phyloP scores from a whole-genome alignment of 257 asterid species.

The Nicotiana tomentosiformis region DNA sequence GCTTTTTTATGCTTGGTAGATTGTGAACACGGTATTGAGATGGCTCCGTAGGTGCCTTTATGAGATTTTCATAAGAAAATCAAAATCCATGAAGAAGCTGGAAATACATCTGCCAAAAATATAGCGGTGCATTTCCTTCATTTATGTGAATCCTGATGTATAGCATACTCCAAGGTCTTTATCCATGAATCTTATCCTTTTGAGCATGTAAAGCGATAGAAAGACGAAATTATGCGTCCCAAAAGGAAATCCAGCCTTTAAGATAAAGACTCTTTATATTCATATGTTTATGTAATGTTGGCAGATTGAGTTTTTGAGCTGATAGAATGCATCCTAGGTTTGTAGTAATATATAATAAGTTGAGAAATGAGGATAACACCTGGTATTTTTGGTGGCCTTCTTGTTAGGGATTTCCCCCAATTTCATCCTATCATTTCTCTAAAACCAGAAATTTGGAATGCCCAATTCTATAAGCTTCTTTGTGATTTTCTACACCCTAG shows the following conservation, averaged over 20 bases:
- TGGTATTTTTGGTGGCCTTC: neutral
- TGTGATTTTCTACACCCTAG: neutral
- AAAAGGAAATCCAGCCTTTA: neutral
- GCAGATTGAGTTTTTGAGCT: neutral
- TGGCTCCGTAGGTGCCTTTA: neutral
- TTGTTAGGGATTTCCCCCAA: neutral
- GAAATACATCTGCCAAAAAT: neutral
- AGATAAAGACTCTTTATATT: neutral
- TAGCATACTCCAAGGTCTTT: neutral
- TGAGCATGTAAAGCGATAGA: neutral
- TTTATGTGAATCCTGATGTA: neutral
- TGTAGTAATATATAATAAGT: neutral
- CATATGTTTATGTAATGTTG: neutral
- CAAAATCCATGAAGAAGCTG: neutral
- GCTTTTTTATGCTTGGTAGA: neutral
- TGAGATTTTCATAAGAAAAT: neutral
- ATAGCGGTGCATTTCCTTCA: neutral
- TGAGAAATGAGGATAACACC: slow-evolving; percentile 3
- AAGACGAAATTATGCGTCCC: neutral
- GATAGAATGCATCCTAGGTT: neutral
- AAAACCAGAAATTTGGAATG: neutral
- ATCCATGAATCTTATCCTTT: neutral
- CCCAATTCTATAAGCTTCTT: neutral
- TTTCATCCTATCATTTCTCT: neutral
- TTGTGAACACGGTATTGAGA: neutral